Conservation (phyloP, 2,329 filamentous ascomycete genomes). For the Colletotrichum neosansevieriae region DNA sequence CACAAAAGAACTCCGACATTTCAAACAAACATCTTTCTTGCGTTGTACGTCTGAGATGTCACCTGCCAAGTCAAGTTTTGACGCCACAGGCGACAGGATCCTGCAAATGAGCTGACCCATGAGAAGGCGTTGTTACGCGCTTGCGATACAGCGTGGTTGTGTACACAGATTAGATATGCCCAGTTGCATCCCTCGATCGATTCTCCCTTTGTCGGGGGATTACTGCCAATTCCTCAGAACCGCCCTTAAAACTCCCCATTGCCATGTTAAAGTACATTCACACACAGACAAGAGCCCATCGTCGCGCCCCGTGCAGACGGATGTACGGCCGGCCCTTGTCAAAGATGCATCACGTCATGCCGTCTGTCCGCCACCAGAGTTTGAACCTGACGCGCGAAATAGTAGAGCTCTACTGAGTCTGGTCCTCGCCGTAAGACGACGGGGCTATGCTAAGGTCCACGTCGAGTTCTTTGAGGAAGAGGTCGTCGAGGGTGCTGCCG, state of each 20-base stretch:
- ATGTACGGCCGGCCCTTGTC: background rate
- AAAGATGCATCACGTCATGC: conserved; percentile 8
- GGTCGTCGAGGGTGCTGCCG: conserved; percentile 77
- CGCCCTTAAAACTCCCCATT: conserved; percentile 32
- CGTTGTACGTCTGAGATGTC: background rate
- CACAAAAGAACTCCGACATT: background rate
- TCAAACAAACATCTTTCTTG: background rate
- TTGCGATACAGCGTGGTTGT: conserved; percentile 15
- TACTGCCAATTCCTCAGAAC: background rate
- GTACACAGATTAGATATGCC: conserved; percentile 18
- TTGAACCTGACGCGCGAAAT: too few relatives aligned
- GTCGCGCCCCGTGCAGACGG: background rate
- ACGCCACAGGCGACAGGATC: background rate
- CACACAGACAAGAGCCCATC: background rate
- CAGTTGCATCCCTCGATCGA: background rate
- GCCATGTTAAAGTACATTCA: conserved; percentile 34
- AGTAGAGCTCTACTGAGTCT: conserved; percentile 25
- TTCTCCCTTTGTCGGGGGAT: background rate
- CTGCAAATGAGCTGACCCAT: background rate
- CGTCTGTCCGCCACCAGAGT: background rate
- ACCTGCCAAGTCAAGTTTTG: background rate
- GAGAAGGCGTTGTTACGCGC: conserved; percentile 11
- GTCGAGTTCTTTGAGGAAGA: conserved; percentile 82
- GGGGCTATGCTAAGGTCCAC: conserved; percentile 65
- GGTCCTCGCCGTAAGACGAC: conserved; percentile 39